These are phyloP conservation scores for Samsoniella hepiali DNA, from an alignment of 2,329 filamentous ascomycete genomes.

Conservation along the genomic window DNA sequence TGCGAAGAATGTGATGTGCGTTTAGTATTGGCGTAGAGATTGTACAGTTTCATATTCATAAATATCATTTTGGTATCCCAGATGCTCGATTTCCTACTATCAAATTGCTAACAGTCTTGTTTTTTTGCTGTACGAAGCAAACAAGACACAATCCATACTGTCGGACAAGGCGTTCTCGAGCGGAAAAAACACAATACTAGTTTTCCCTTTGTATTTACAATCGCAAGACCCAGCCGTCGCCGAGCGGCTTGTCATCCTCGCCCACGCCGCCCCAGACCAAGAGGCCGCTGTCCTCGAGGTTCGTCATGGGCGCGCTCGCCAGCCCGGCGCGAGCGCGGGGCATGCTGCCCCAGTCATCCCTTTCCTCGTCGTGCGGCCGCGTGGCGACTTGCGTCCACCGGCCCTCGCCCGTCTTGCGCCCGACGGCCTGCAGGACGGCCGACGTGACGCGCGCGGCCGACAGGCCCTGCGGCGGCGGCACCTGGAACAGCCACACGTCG, in stretches of 20 bases:
- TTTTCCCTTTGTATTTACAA: slow-evolving; percentile 25
- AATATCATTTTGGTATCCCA: neutral
- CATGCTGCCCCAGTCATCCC: slow-evolving; percentile 38
- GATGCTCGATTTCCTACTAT: neutral
- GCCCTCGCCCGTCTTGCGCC: slow-evolving; percentile 54
- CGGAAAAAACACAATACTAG: too few relatives aligned
- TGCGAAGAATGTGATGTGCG: neutral
- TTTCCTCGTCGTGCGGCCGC: slow-evolving; percentile 51
- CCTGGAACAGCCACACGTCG: slow-evolving; percentile 64
- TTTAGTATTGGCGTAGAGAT: neutral
- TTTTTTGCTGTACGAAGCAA: neutral
- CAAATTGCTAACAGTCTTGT: neutral
- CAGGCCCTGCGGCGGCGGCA: slow-evolving; percentile 53
- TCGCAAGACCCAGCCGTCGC: slow-evolving; percentile 63
- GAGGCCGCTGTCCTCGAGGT: slow-evolving; percentile 58
- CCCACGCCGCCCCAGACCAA: slow-evolving; percentile 60
- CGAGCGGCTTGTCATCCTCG: slow-evolving; percentile 48
- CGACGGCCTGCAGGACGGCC: slow-evolving; percentile 51
- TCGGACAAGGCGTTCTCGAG: neutral
- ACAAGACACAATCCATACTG: neutral
- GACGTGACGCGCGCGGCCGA: slow-evolving; percentile 54
- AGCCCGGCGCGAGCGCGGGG: slow-evolving; percentile 57
- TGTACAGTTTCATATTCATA: neutral
- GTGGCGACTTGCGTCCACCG: slow-evolving; percentile 51
- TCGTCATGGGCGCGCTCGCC: slow-evolving; percentile 52